Evolutionary conservation across 768 basidiomycete genomes (phyloP), one percentile per base, ranked within the genome.

Genomic region (Lactifluus rugatus): DNA sequence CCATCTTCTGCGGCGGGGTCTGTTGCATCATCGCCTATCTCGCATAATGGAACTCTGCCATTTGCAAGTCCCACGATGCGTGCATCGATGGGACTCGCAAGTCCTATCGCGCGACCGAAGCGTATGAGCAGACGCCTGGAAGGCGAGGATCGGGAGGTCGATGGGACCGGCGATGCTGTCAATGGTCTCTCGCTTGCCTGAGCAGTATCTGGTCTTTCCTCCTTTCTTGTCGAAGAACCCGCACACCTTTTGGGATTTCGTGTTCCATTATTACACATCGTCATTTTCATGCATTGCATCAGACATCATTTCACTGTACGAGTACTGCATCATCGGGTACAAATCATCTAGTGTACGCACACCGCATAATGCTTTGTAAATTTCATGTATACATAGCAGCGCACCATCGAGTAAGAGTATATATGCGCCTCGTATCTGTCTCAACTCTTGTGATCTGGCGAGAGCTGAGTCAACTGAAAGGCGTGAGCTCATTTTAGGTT

Each of bases 351-450:
- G 19, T 41, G 25, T 49, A 28, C 39, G 28, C 52, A 31, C 31
- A 17, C 25, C 11, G 13, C 41, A 47, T 46, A 14, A 10, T 10
- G 41, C 25, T 42, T 44, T 45, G 39, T 28, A 31, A 28, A 51
- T 28, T 41, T 46, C 44, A 0, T 48, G 45, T 39, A 41, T 47
- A 21, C 47, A 48, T 48, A 46, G 19, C 28, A 23, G 37, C 13
- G 16, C 32, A 23, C 32, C 28, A 23, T 31, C 36, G 16, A 54
- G 36, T 10, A 25, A 34, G 42, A 25, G 25, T 44, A 46, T 17
- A 60, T 78, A 73, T 78, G 19, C 61, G 75, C 89, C 87, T 79
- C 91, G 90, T 92, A 94, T 93, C 92, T 94, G 91, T 94, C 91
- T 81, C 84, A 86, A 76, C 76, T 73, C 75, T 74, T 73, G 82